phyloP scores from a whole-genome alignment of 2,329 filamentous ascomycete genomes.

The Ophiocordyceps camponoti-leonardi region DNA sequence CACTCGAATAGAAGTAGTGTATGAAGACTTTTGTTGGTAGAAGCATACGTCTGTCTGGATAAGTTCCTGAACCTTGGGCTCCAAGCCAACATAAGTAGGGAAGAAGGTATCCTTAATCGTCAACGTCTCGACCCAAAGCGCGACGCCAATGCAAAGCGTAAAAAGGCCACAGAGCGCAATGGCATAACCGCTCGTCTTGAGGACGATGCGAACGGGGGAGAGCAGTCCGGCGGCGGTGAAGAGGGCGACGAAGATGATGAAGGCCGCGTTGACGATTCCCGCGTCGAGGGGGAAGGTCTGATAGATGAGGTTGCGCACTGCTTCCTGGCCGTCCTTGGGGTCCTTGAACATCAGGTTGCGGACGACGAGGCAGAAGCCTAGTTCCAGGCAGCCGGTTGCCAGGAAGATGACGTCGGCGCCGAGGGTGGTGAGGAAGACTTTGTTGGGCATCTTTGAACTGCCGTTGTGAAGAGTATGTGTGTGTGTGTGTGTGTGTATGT shows the following conservation, averaged over 20 bases:
- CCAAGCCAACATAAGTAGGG: slow-evolving; percentile 41
- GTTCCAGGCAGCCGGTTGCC: slow-evolving; percentile 32
- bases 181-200: slow-evolving; percentile 52
- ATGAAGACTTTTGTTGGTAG: too few species aligned
- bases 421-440: slow-evolving; percentile 32
- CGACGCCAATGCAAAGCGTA: slow-evolving; percentile 47
- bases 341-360: slow-evolving; percentile 24
- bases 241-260: slow-evolving; percentile 55
- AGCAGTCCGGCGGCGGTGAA: slow-evolving; percentile 55
- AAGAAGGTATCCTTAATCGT: slow-evolving; percentile 45
- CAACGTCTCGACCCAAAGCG: slow-evolving; percentile 59
- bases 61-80: slow-evolving; percentile 41
- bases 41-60: slow-evolving; percentile 50
- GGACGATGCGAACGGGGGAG: slow-evolving; percentile 48
- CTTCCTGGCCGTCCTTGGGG: slow-evolving; percentile 27
- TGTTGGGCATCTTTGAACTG: slow-evolving; percentile 39
- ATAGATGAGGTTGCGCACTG: slow-evolving; percentile 34
- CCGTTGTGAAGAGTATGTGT: too few species aligned
- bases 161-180: slow-evolving; percentile 44
- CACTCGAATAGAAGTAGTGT: too few species aligned
- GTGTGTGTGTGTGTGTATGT: not conserved
- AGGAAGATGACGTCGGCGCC: slow-evolving; percentile 32
- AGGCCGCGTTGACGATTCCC: slow-evolving; percentile 53
- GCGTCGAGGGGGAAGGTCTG: slow-evolving; percentile 40
- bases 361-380: slow-evolving; percentile 37